Evolutionary conservation across 768 basidiomycete species (phyloP).

Genomic region (Hypsizygus marmoreus): DNA sequence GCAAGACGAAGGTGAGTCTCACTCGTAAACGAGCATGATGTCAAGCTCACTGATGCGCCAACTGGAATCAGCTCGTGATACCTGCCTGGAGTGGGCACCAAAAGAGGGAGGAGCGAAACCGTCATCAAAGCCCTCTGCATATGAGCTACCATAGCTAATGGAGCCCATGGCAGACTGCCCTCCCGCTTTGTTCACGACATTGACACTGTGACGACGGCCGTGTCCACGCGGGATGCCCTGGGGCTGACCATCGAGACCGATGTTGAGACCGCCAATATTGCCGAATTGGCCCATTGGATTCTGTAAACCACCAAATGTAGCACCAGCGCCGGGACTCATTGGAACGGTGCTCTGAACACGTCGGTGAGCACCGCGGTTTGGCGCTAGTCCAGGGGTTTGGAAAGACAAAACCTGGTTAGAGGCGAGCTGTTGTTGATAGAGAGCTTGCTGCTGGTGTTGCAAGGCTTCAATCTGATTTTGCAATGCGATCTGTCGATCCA

Average conservation of each 20-base stretch:
- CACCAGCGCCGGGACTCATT: constrained; percentile 47
- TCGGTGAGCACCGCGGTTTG: constrained; percentile 65
- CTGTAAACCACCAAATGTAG: constrained; percentile 47
- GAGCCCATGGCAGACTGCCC: constrained; percentile 49
- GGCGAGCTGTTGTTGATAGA: constrained; percentile 89
- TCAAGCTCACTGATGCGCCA: constrained; percentile 83
- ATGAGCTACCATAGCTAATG: constrained; percentile 49
- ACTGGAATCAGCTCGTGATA: constrained; percentile 76
- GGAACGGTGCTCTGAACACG: constrained; percentile 88
- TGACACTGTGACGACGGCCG: constrained; percentile 88
- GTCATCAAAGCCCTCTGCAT: constrained; percentile 74
- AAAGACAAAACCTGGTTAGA: constrained; percentile 84
- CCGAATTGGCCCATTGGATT: constrained; percentile 72
- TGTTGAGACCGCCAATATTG: constrained; percentile 47
- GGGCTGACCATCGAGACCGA: constrained; percentile 66
- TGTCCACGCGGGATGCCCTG: constrained; percentile 79
- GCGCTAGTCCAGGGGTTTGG: constrained; percentile 74
- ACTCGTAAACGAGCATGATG: background rate
- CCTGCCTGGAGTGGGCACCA: constrained; percentile 73
- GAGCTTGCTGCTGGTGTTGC: constrained; percentile 87
- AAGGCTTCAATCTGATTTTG: constrained; percentile 90
- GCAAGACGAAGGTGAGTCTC: constrained; percentile 12
- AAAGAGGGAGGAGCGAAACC: constrained; percentile 67
- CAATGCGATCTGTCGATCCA: constrained; percentile 65
- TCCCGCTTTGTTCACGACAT: constrained; percentile 78